phyloP scores from a whole-genome alignment of 768 basidiomycete genomes.

The Daedalea quercina region DNA sequence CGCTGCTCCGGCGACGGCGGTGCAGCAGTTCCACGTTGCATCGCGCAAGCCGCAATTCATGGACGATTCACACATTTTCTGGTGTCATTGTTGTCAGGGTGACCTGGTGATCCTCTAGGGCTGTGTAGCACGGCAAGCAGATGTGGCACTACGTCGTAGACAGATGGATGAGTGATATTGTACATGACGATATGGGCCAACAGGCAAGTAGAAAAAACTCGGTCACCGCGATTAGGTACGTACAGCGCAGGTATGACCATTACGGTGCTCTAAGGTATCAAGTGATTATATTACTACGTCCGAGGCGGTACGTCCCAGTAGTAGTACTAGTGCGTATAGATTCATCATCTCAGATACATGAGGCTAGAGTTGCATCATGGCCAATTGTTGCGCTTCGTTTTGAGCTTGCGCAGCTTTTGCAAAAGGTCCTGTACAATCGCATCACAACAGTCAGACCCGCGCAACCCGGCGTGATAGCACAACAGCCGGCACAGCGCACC shows the following conservation, averaged over 20 bases:
- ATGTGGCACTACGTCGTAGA: neutral
- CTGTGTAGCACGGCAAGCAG: neutral
- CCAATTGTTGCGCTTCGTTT: constrained; percentile 38
- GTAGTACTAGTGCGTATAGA: neutral
- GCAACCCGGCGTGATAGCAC: neutral
- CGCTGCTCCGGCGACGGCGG: constrained; percentile 16
- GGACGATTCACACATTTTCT: constrained; percentile 86
- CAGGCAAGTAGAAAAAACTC: neutral
- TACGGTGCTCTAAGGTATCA: neutral
- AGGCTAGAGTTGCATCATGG: constrained; percentile 10
- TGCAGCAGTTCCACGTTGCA: constrained; percentile 17
- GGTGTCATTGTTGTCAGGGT: constrained; percentile 79
- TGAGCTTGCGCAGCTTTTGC: constrained; percentile 46
- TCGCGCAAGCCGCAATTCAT: constrained; percentile 61
- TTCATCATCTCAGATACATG: neutral
- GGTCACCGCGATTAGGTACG: neutral
- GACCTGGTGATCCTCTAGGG: constrained; percentile 72
- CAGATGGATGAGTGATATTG: neutral
- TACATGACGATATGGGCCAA: neutral
- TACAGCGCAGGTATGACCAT: neutral
- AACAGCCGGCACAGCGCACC: constrained; percentile 34
- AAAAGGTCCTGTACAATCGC: constrained; percentile 26
- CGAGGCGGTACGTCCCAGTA: neutral
- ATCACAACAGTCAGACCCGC: constrained; percentile 1
- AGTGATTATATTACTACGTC: neutral